These are phyloP conservation scores for Pseudocercospora pini-densiflorae DNA, from an alignment of 2,329 filamentous ascomycete genomes.

Conservation along the genomic window DNA sequence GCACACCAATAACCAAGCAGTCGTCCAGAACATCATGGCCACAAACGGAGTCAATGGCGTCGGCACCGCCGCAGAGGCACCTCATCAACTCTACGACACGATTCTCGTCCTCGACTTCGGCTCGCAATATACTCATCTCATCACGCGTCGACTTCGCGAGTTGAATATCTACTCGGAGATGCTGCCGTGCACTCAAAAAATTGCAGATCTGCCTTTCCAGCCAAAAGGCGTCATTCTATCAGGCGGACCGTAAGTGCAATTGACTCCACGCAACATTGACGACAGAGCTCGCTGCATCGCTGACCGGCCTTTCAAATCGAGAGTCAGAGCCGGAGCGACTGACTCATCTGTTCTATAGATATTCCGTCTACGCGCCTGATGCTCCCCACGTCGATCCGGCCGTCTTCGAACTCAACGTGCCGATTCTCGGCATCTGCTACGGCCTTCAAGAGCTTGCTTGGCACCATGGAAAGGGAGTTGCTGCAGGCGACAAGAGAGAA, in stretches of 20 bases:
- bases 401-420: conserved; percentile 74
- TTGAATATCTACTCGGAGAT: conserved; percentile 86
- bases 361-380: conserved; percentile 80
- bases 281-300: background rate
- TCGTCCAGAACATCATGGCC: conserved; percentile 28
- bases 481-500: conserved; percentile 69
- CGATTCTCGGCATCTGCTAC: conserved; percentile 66
- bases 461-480: conserved; percentile 68
- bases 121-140: conserved; percentile 74
- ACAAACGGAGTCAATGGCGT: conserved; percentile 33
- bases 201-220: conserved; percentile 75
- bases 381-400: conserved; percentile 81
- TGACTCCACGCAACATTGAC: background rate
- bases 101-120: conserved; percentile 75
- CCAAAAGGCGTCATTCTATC: conserved; percentile 84
- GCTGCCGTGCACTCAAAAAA: conserved; percentile 83
- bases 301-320: background rate
- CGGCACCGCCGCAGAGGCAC: conserved; percentile 45
- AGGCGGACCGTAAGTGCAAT: conserved; percentile 57
- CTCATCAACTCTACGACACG: conserved; percentile 63
- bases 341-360: conserved; percentile 35
- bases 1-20: background rate
- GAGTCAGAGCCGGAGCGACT: background rate
- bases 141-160: conserved; percentile 74
- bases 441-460: conserved; percentile 75